These are phyloP conservation scores for Phialophora macrospora DNA, from an alignment of 2,329 filamentous ascomycete genomes.

Conservation along the genomic window DNA sequence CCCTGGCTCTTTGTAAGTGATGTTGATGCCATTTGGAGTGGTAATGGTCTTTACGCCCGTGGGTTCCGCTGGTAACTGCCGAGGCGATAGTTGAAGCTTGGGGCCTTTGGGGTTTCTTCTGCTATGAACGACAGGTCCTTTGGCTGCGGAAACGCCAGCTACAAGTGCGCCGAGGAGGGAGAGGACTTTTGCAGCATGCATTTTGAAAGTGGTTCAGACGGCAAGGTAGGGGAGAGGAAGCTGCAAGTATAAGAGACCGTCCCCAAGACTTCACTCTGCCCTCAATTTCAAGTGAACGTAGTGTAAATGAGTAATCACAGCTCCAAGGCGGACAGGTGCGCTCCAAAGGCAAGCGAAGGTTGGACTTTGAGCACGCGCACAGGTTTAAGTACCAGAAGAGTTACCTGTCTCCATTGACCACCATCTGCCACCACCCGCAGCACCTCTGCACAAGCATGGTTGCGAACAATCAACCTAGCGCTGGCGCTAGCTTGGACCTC, in stretches of 20 bases:
- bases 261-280: background rate
- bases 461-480: conserved; percentile 23
- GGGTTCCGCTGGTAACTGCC: conserved; percentile 47
- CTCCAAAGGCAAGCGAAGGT: background rate
- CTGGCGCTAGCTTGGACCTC: conserved; percentile 20
- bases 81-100: conserved; percentile 36
- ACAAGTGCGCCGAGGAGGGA: conserved; percentile 20
- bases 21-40: conserved; percentile 54
- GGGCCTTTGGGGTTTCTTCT: conserved; percentile 26
- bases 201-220: conserved; percentile 3
- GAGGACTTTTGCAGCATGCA: conserved; percentile 17
- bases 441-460: conserved; percentile 7
- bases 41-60: conserved; percentile 47
- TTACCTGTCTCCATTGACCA: conserved; percentile 8
- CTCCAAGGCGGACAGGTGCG: conserved; percentile 8
- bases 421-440: background rate
- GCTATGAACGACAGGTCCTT: conserved; percentile 33
- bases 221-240: background rate
- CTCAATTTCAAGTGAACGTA: background rate
- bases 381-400: conserved; percentile 20
- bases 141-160: conserved; percentile 21
- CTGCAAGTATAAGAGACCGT: background rate
- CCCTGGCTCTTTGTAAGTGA: conserved; percentile 64
- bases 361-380: conserved; percentile 6
- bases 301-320: conserved; percentile 11